Base-by-base conservation (phyloP, 2,329 filamentous ascomycete genomes). In the Stachybotrys echinatus region DNA sequence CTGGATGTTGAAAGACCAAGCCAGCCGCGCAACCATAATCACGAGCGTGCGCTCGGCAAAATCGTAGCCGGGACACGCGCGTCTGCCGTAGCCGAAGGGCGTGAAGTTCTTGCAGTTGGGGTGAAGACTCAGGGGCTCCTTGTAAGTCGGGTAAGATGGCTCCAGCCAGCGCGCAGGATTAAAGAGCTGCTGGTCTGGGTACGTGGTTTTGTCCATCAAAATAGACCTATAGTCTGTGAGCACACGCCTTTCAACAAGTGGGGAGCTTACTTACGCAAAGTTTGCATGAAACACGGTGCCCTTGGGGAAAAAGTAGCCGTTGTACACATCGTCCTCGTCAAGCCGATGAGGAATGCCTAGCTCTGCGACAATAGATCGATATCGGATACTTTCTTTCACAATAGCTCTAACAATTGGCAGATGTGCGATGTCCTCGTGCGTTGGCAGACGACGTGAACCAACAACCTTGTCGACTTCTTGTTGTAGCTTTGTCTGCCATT, bases 61-160 rank as follows among this genome's bases (percentile, higher is more conserved):
- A 19, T 70, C 68, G 2, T 70, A 54, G 4, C 71, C 71, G 45
- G 71, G 72, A 38, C 73, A 75, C 1, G 76, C 72, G 3, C 79
- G 66, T 2, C 77, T 68, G 0, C 79, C 79, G 56, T 77, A 81
- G 2, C 79, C 80, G 55, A 83, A 81, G 19, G 71, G 66, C 23
- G 65, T 65, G 55, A 66, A 71, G 27, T 75, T 72, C 22, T 62
- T 58, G 5, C 73, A 63, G 20, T 71, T 71, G 51, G 69, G 70
- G 52, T 70, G 55, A 5, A 57, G 40, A 0, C 65, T 69, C 34
- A 73, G 53, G 0, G 71, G 71, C 48, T 70, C 70, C 45, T 59
- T 63, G 55, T 68, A 72, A 2, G 69, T 72, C 4, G 70, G 69
- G 42, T 66, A 72, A 6, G 50, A 42, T 0, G 65, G 64, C 2